phyloP scores from a whole-genome alignment of 192 early-diverging fungal genomes.

The Entomortierella parvispora region DNA sequence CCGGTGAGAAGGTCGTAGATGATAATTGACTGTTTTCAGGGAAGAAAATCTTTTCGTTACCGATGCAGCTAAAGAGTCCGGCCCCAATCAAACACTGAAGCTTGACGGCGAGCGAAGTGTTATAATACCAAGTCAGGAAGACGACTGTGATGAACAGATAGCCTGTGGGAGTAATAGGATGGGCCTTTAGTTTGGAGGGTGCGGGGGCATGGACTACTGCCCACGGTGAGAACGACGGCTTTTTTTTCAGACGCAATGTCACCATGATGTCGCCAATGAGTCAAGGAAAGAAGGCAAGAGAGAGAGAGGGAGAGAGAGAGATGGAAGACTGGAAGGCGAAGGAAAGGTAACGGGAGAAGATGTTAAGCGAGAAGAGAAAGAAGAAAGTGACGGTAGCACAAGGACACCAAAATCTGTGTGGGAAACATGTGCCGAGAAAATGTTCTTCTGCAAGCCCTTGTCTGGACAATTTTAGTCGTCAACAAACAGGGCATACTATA shows the following conservation, averaged over 20 bases:
- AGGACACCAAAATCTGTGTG: no score
- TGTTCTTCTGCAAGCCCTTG: no score
- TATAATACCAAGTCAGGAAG: conserved; percentile 26
- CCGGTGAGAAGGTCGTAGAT: no score
- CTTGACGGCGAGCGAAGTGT: conserved; percentile 43
- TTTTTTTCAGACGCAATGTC: neutral
- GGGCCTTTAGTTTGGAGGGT: conserved; percentile 28
- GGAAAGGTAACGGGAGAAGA: no score
- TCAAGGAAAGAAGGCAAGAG: neutral
- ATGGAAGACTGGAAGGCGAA: no score
- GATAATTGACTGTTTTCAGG: no score
- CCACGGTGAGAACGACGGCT: conserved; percentile 12
- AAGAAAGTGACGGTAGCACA: no score
- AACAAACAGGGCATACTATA: no score
- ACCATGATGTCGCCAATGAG: neutral
- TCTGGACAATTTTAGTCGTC: no score
- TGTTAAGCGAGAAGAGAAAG: no score
- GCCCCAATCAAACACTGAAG: conserved; percentile 43
- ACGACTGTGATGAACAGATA: conserved; percentile 39
- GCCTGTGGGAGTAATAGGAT: conserved; percentile 33
- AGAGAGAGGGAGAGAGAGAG: neutral
- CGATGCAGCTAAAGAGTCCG: conserved; percentile 41
- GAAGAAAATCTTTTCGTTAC: no score
- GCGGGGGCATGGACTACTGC: conserved; percentile 24
- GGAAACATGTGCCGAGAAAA: no score